Conservation (phyloP, 1,139 yeast genomes). For the Hemisphaericaspora xylofermentans region DNA sequence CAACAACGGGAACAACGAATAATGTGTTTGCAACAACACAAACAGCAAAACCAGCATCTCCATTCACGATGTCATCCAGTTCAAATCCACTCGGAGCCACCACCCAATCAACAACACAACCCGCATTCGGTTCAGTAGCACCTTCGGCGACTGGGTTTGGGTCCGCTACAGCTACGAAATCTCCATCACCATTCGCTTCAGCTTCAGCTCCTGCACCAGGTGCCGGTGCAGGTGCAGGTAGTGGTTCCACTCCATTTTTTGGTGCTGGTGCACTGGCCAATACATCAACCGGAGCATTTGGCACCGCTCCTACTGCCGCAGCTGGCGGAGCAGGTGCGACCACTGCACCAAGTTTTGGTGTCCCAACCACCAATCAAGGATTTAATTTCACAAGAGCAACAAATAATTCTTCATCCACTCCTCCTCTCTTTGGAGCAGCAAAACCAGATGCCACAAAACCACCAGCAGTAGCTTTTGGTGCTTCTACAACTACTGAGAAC, state of each 20-base stretch:
- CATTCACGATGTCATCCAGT: too few species aligned
- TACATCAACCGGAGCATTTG: conserved; percentile 16
- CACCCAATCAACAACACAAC: conserved; percentile 11
- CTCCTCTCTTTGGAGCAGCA: conserved; percentile 6
- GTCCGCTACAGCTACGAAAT: conserved; percentile 14
- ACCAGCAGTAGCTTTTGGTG: conserved; percentile 22
- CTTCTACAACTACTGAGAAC: conserved; percentile 17
- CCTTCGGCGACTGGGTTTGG: conserved; percentile 8
- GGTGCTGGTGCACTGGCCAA: conserved; percentile 9
- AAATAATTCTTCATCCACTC: too few species aligned
- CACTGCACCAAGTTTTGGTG: conserved; percentile 8
- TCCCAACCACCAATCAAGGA: conserved; percentile 3
- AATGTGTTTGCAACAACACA: background rate
- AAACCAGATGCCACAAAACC: conserved; percentile 7
- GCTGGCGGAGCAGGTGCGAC: too few species aligned
- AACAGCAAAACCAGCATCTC: background rate
- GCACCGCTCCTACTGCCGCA: conserved; percentile 8
- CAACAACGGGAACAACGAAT: conserved; percentile 4
- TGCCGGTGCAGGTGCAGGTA: background rate
- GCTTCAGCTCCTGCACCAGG: background rate
- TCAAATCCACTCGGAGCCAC: background rate
- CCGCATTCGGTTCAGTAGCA: conserved; percentile 8
- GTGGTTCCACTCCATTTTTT: conserved; percentile 5
- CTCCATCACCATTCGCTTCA: conserved; percentile 14
- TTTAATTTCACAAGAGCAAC: too few species aligned